These are phyloP conservation scores for Globisporangium cylindrosporum DNA, from an alignment of 352 stramenopile genomes.

Conservation along the genomic window DNA sequence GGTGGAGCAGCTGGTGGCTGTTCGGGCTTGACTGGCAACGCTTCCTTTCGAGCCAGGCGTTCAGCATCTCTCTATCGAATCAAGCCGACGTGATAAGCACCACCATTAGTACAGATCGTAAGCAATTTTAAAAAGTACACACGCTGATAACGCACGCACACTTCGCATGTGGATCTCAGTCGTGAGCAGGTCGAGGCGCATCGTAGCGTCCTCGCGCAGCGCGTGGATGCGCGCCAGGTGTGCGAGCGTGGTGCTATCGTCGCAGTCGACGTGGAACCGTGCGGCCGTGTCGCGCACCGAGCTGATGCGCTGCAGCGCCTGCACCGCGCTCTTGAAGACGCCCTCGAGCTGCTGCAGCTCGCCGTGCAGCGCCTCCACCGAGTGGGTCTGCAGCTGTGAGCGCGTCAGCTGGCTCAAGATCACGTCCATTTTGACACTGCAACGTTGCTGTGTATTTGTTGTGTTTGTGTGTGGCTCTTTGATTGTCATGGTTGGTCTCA, in stretches of 20 bases:
- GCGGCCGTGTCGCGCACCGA: slow-evolving; percentile 14
- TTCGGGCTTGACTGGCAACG: neutral
- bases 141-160: neutral
- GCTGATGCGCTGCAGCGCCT: slow-evolving; percentile 15
- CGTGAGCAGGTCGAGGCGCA: slow-evolving; percentile 7
- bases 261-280: slow-evolving; percentile 13
- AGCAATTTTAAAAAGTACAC: neutral
- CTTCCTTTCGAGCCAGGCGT: neutral
- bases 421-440: slow-evolving; percentile 1
- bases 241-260: slow-evolving; percentile 9
- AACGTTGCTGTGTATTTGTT: too few relatives aligned
- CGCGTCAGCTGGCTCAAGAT: slow-evolving; percentile 15
- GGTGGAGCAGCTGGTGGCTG: neutral
- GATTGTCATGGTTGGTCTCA: neutral
- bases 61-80: slow-evolving; percentile 3
- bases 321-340: slow-evolving; percentile 5
- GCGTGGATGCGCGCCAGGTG: slow-evolving; percentile 13
- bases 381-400: slow-evolving; percentile 7
- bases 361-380: slow-evolving; percentile 8
- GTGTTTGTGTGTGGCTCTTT: neutral
- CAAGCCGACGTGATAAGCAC: neutral
- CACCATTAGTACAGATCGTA: neutral
- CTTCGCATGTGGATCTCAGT: slow-evolving; percentile 4
- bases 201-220: slow-evolving; percentile 11
- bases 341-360: slow-evolving; percentile 10